phyloP scores from a whole-genome alignment of 345 rosid genomes.

The Salix dunnii region DNA sequence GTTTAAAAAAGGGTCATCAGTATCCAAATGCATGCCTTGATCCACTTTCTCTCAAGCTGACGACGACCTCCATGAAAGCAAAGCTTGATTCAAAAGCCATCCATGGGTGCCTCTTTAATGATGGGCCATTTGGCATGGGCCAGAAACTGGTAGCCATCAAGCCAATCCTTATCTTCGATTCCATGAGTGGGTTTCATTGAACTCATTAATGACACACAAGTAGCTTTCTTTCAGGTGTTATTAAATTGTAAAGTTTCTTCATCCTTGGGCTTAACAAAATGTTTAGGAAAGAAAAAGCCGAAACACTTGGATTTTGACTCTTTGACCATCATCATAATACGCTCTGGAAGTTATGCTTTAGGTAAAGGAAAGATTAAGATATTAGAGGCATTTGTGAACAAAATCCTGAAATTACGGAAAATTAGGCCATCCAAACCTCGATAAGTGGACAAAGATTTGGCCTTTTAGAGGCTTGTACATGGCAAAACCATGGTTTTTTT shows the following conservation, averaged over 20 bases:
- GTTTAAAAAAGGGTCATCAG: no score
- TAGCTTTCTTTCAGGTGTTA: background rate
- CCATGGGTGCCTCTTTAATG: no score
- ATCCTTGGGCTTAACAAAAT: background rate
- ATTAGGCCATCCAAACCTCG: background rate
- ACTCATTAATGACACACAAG: no score
- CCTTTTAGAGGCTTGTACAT: conserved; percentile 10
- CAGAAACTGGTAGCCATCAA: background rate
- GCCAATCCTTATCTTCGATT: background rate
- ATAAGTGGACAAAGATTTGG: conserved; percentile 4
- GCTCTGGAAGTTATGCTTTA: background rate
- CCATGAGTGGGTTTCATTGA: no score
- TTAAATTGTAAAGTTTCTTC: background rate
- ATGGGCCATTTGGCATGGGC: no score
- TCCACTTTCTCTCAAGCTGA: no score
- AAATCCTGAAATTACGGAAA: conserved; percentile 23
- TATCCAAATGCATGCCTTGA: no score
- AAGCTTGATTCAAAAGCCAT: no score
- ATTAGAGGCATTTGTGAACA: background rate
- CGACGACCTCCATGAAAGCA: no score
- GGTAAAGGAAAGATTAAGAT: background rate
- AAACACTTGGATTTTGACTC: background rate
- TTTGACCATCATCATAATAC: background rate
- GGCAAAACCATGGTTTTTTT: background rate
- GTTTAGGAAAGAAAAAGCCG: background rate